Percentiles rank a stretch among this genome's conserved stretches.
phyloP scores from a whole-genome alignment of 192 early-diverging fungal species.

The Cetraspora pellucida region DNA sequence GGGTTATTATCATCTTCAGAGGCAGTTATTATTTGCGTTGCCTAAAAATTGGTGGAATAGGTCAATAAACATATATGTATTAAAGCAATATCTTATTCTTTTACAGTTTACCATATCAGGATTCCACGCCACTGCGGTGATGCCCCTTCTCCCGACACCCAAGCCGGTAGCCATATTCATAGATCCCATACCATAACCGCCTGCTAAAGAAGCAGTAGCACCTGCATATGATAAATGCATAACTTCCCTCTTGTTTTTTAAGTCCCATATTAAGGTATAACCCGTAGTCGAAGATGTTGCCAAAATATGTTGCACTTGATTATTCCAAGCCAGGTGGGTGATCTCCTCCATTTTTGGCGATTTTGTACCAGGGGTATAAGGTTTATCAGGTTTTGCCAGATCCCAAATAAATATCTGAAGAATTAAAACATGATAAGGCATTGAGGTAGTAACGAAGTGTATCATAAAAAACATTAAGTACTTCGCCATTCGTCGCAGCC shows the following conservation, averaged over 20 bases:
- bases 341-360: slow-evolving; percentile 88
- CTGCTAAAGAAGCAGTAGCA: slow-evolving; percentile 46
- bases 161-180: slow-evolving; percentile 44
- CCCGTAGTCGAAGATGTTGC: slow-evolving; percentile 91
- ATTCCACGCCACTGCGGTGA: slow-evolving; percentile 89
- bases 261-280: slow-evolving; percentile 95
- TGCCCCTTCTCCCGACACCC: slow-evolving; percentile 65
- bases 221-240: slow-evolving; percentile 69
- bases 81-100: not conserved
- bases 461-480: slow-evolving; percentile 33
- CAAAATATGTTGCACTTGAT: slow-evolving; percentile 89
- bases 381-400: slow-evolving; percentile 81
- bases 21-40: slow-evolving; percentile 92
- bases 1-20: slow-evolving; percentile 92
- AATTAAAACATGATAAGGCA: not conserved
- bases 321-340: slow-evolving; percentile 90
- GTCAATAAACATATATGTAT: not conserved
- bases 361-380: slow-evolving; percentile 82
- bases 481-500: slow-evolving; percentile 90
- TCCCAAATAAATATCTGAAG: slow-evolving; percentile 93
- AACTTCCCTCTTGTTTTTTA: slow-evolving; percentile 83
- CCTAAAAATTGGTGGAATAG: slow-evolving; percentile 44
- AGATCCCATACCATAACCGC: slow-evolving; percentile 47
- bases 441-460: not conserved
- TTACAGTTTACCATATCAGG: slow-evolving; percentile 66